A percentile compares a stretch with the other conserved stretches of the same genome.
Conservation (phyloP, 2,329 filamentous ascomycete genomes). For the Dothideomycetes sp. region DNA sequence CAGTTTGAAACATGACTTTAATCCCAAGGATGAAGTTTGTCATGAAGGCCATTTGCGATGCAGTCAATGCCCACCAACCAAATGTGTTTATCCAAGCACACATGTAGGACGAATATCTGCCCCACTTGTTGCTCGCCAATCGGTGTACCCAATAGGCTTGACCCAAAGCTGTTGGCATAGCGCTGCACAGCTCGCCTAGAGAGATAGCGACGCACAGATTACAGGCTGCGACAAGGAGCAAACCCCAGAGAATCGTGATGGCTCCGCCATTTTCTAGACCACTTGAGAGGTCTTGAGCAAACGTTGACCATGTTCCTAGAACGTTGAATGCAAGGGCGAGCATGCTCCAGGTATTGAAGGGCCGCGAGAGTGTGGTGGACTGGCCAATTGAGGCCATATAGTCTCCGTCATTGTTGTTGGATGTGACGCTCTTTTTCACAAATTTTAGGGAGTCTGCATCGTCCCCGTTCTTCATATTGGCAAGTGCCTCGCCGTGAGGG, state of each 20-base stretch:
- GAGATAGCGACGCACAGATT: slow-evolving; percentile 43
- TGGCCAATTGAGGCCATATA: slow-evolving; percentile 32
- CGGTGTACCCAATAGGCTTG: slow-evolving; percentile 48
- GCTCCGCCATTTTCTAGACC: slow-evolving; percentile 46
- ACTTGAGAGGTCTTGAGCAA: slow-evolving; percentile 41
- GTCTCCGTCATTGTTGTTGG: too few species aligned
- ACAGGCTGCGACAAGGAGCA: slow-evolving; percentile 41
- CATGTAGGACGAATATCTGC: slow-evolving; percentile 44
- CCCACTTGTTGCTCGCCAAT: slow-evolving; percentile 27
- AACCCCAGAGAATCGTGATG: slow-evolving; percentile 44
- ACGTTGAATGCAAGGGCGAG: slow-evolving; percentile 47
- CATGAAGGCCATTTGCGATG: slow-evolving; percentile 48
- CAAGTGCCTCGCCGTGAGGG: too few species aligned
- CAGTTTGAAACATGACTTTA: slow-evolving; percentile 41
- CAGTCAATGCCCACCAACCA: slow-evolving; percentile 47
- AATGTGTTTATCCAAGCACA: slow-evolving; percentile 52
- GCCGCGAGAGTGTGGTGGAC: slow-evolving; percentile 30
- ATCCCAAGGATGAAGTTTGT: slow-evolving; percentile 46
- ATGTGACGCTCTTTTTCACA: too few species aligned
- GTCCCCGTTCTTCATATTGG: too few species aligned
- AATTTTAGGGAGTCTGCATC: too few species aligned
- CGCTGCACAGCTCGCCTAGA: slow-evolving; percentile 45
- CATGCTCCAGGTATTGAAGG: slow-evolving; percentile 47
- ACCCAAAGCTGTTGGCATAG: slow-evolving; percentile 49
- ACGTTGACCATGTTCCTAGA: slow-evolving; percentile 47